These are phyloP conservation scores for Suhomyces canberraensis DNA, from an alignment of 805 yeast species.

Conservation along the genomic window DNA sequence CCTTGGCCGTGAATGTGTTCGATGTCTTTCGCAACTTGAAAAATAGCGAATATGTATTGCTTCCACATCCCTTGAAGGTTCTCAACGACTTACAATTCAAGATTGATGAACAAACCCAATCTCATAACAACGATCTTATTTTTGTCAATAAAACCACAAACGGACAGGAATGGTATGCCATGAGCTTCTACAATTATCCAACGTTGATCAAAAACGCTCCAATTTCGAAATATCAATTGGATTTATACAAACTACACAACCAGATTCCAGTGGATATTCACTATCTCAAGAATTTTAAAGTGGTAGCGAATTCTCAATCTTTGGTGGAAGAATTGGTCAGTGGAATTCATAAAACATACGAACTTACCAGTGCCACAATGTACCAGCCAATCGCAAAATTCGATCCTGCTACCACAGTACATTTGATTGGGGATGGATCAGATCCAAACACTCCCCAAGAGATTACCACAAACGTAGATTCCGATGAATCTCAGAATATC, in stretches of 20 bases:
- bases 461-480: neutral
- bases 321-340: constrained; percentile 26
- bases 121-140: constrained; percentile 35
- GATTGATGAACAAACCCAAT: constrained; percentile 13
- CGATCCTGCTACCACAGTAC: constrained; percentile 9
- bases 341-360: constrained; percentile 36
- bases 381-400: constrained; percentile 38
- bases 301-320: constrained; percentile 12
- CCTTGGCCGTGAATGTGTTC: constrained; percentile 72
- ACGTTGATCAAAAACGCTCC: constrained; percentile 81
- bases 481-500: constrained; percentile 21
- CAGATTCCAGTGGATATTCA: constrained; percentile 14
- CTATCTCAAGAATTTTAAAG: constrained; percentile 17
- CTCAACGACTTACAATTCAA: constrained; percentile 29
- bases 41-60: constrained; percentile 41
- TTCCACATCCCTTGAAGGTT: constrained; percentile 67
- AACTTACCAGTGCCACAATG: constrained; percentile 25
- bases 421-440: constrained; percentile 25
- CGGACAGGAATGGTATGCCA: constrained; percentile 77
- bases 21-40: constrained; percentile 53
- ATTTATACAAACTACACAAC: constrained; percentile 24
- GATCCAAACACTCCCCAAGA: neutral
- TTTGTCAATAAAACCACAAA: constrained; percentile 67
- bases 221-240: constrained; percentile 55
- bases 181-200: constrained; percentile 76